Evolutionary conservation across 2,329 filamentous ascomycete genomes (phyloP), one percentile per base, ranked within the genome.

Genomic region (Diaporthe nobilis): DNA sequence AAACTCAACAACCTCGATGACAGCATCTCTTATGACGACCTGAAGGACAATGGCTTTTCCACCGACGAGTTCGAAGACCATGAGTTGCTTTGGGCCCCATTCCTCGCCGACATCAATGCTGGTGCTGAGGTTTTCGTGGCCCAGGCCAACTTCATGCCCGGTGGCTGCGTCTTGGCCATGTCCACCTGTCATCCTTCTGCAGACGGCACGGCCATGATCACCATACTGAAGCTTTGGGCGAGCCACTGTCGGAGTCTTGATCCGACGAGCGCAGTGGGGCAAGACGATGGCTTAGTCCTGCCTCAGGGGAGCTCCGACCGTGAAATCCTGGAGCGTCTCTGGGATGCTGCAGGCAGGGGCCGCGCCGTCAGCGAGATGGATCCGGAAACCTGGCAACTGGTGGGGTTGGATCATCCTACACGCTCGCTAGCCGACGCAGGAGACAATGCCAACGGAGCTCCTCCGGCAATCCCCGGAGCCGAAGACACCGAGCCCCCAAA

Each of bases 1-100:
- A 83, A 25, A 91, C 85, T 67, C 58, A 77, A 78, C 4, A 61
- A 78, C 34, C 76, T 77, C 2, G 34, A 73, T 2, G n/a, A 72
- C 1, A 60, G 71, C 9, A 15, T 72, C 12, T 68, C 49, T 28
- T 80, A 75, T 47, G 78, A 63, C 1, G 75, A 76, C 2, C 58
- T 80, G 10, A 70, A 63, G 20, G 78, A 81, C 42, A n/a, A 17
- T 9, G 73, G 78, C 42, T 78, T 81, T 73, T 73, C 78, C 49
- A 31, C 75, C 31, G 42, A 77, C 65, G 65, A 74, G 28, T 78
- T 78, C 42, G 53, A 49, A 13, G 77, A 80, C 25, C 73, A 76
- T 2, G 65, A 77, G 20, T 6, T 79, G 28, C n/a, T 74, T 39
- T 53, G 67, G 31, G 22, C 39, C 6, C 39, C 28, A 10, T 57